These are phyloP conservation scores for Cyclocybe aegerita DNA, from an alignment of 768 basidiomycete species.

Conservation along the genomic window DNA sequence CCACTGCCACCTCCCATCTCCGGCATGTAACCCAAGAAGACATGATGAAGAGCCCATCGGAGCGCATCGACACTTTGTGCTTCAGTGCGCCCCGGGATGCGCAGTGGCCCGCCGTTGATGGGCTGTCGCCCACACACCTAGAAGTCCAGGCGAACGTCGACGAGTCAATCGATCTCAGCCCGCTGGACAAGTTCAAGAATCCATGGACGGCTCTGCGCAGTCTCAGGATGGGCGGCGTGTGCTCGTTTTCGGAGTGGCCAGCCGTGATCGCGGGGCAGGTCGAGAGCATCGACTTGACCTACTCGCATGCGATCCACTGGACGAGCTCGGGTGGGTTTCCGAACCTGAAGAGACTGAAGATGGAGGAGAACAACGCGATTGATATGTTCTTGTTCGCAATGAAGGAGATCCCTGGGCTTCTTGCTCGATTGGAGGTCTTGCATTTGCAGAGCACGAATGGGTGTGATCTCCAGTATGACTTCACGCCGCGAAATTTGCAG, in stretches of 20 bases:
- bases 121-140: constrained; percentile 11
- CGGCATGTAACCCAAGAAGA: constrained; percentile 6
- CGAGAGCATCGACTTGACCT: constrained; percentile 4
- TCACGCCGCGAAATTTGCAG: constrained; percentile 1
- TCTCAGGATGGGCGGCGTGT: constrained; percentile 8
- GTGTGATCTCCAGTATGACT: constrained; percentile 1
- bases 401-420: constrained; percentile 6
- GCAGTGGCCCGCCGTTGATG: constrained; percentile 10
- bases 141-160: constrained; percentile 3
- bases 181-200: constrained; percentile 7
- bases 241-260: constrained; percentile 7
- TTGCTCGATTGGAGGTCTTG: constrained; percentile 8
- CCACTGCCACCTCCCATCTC: constrained; percentile 2
- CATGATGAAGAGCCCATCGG: constrained; percentile 5
- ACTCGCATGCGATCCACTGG: constrained; percentile 6
- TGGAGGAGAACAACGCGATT: constrained; percentile 12
- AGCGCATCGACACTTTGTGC: constrained; percentile 10
- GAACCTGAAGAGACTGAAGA: constrained; percentile 8
- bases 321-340: constrained; percentile 2
- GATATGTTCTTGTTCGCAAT: constrained; percentile 6
- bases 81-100: constrained; percentile 8
- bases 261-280: constrained; percentile 1
- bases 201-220: constrained; percentile 6
- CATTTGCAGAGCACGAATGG: constrained; percentile 12
- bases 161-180: constrained; percentile 2